A percentile compares a stretch with the other conserved stretches of the same genome.
phyloP scores from a whole-genome alignment of 495 filamentous ascomycete genomes.

The Aspergillus kassunensis region DNA sequence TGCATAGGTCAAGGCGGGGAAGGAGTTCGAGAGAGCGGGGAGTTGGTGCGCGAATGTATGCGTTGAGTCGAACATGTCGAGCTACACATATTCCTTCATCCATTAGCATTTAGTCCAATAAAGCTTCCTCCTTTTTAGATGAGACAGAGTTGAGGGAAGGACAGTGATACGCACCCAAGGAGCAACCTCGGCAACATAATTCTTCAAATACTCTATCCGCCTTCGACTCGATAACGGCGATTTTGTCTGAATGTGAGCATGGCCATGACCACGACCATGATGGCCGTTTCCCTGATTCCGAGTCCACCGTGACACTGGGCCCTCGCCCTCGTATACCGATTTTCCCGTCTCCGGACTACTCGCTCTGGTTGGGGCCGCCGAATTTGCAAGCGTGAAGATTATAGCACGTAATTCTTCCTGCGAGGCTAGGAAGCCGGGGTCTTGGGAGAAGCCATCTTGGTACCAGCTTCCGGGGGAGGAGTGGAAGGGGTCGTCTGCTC shows the following conservation, averaged over 20 bases:
- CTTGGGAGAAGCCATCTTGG: slow-evolving; percentile 34
- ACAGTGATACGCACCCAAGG: slow-evolving; percentile 31
- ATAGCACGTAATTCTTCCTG: slow-evolving; percentile 37
- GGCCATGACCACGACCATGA: no score
- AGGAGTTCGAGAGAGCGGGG: slow-evolving; percentile 34
- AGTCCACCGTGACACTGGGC: not conserved
- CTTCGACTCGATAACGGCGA: slow-evolving; percentile 23
- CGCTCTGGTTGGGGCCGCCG: slow-evolving; percentile 27
- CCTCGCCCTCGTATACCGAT: not conserved
- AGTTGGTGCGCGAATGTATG: slow-evolving; percentile 40
- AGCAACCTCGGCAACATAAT: slow-evolving; percentile 42
- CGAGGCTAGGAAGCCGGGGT: slow-evolving; percentile 36
- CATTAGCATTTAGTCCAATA: no score
- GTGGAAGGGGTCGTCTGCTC: slow-evolving; percentile 8
- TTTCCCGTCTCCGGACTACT: slow-evolving; percentile 1
- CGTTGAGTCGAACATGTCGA: slow-evolving; percentile 49
- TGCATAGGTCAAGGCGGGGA: slow-evolving; percentile 37
- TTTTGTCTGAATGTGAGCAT: no score
- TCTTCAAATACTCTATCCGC: slow-evolving; percentile 40
- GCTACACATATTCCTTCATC: slow-evolving; percentile 18
- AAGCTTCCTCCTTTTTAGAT: not conserved
- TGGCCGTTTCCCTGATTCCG: no score
- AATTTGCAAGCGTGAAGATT: slow-evolving; percentile 34
- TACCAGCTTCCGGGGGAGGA: slow-evolving; percentile 22
- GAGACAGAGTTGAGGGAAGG: not conserved